Evolutionary conservation across 768 basidiomycete species (phyloP).

Genomic region (Russula ochroleuca): DNA sequence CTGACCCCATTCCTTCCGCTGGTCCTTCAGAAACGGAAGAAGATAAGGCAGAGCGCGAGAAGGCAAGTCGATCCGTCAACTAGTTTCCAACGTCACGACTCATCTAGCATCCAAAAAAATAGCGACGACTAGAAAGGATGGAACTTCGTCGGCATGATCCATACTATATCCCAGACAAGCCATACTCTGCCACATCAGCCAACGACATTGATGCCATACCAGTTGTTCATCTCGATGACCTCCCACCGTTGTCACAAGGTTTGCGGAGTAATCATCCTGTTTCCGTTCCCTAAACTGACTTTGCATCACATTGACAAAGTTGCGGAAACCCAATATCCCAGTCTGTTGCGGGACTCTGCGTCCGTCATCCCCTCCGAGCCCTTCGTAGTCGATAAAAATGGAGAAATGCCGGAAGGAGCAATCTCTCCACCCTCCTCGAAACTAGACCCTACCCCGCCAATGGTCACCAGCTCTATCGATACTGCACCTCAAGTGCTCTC

Average conservation of each 20-base stretch:
- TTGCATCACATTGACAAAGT: not conserved
- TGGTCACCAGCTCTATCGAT: constrained; percentile 26
- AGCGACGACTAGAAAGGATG: constrained; percentile 74
- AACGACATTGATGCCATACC: constrained; percentile 90
- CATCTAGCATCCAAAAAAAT: not conserved
- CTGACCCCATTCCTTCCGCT: constrained; percentile 25
- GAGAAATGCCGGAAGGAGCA: constrained; percentile 27
- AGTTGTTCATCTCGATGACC: constrained; percentile 75
- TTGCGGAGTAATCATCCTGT: constrained; percentile 6
- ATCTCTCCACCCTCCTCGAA: constrained; percentile 17
- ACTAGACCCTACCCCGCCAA: constrained; percentile 27
- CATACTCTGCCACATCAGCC: constrained; percentile 36
- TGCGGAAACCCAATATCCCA: constrained; percentile 6
- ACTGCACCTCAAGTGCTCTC: constrained; percentile 30
- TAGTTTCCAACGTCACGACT: not conserved
- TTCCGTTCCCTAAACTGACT: not conserved
- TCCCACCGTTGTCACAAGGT: constrained; percentile 46
- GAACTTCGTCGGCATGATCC: constrained; percentile 83
- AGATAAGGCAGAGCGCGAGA: constrained; percentile 55
- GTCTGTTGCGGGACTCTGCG: constrained; percentile 22
- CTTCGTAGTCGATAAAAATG: constrained; percentile 25
- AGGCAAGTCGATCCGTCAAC: constrained; percentile 43
- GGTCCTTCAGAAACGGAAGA: constrained; percentile 45
- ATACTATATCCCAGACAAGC: constrained; percentile 79
- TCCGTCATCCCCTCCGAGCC: constrained; percentile 12